Evolutionary conservation across 768 basidiomycete genomes (phyloP), one percentile per base, ranked within the genome.

Genomic region (Leccinum rimulosum): DNA sequence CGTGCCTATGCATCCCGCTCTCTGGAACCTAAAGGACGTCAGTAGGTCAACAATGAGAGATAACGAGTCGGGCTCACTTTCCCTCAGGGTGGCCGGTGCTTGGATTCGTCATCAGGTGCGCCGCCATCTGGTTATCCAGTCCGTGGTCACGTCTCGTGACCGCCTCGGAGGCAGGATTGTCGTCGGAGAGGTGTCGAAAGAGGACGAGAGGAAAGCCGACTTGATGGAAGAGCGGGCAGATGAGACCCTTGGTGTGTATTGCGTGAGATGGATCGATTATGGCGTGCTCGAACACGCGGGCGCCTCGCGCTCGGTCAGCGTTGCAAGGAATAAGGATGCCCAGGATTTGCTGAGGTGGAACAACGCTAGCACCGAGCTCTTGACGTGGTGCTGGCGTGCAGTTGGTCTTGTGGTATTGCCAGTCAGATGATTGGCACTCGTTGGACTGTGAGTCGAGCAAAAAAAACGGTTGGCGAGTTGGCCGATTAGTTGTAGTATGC

Each of bases 41-140:
- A 55, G 45, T 31, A 10, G 2, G 27, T 40, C 12, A 27, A 14
- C 27, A 25, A n/a, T 2, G 6, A 7, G 5, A 54, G 25, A 54
- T 3, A 2, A 22, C 1, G 4, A 35, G 0, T 27, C 11, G 8
- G 2, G 8, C 64, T 58, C 52, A 70, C 73, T 57, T 59, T 30
- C 61, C 56, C 14, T 65, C 66, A 27, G 73, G 70, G 50, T 68
- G 54, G 8, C 73, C 68, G 6, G 65, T 67, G 4, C 25, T 58
- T 2, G 73, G 72, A 19, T 68, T 61, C 4, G 67, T 73, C 62
- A 74, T 66, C 31, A 74, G 50, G 54, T 66, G 73, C 6, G 68
- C 64, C 1, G 68, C 73, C 4, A 65, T 50, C 27, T 74, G 73
- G 36, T 74, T 74, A 56, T 74, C 73, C 12, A 71, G 56, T 11